Evolutionary conservation across 2,329 filamentous ascomycete genomes (phyloP), one percentile per base, ranked within the genome.

Genomic region (Colletotrichum tamarilloi): DNA sequence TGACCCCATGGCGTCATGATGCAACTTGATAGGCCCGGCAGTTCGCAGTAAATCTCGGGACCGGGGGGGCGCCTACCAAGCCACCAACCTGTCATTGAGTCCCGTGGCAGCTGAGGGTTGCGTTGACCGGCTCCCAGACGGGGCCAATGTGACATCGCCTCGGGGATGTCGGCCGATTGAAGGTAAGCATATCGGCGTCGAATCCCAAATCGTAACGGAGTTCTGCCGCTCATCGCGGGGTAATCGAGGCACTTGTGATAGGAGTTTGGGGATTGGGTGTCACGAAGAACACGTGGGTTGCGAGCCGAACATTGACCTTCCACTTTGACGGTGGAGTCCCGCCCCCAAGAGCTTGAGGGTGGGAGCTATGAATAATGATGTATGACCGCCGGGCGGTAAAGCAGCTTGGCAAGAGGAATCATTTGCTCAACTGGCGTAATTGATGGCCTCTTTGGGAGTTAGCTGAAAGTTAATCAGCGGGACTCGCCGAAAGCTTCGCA

Each of bases 11-110:
- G 53, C 30, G 52, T 32, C 65, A 42, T 22, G 6, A 19, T 26
- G n/a, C 14, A 2, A 30, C 26, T 30, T 72, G 65, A 73, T 73
- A 70, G 70, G 70, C 4, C 66, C 66, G 70, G 55, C 70, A 70
- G n/a, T 22, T 28, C 60, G 60, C 60, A 30, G 59, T 57, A 49
- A 55, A 60, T 65, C 26, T 73, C 66, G 42, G 60, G 14, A 30
- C 16, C 9, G 28, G 35, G 57, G 53, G 53, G 24, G 24, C 56
- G 24, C 62, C 7, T 4, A 49, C 42, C 42, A 11, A 49, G 2
- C 22, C 59, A n/a, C 35, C 55, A 49, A 26, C 59, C 55, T 70
- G 32, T 70, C 42, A 32, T 26, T 14, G 24, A 68, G 38, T 57
- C 46, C 32, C 53, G 58, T 72, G 69, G 69, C 30, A 38, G 58